Evolutionary conservation across 2,329 filamentous ascomycete species (phyloP), one percentile per base, ranked within the genome.

Genomic region (Aspergillus piperis): DNA sequence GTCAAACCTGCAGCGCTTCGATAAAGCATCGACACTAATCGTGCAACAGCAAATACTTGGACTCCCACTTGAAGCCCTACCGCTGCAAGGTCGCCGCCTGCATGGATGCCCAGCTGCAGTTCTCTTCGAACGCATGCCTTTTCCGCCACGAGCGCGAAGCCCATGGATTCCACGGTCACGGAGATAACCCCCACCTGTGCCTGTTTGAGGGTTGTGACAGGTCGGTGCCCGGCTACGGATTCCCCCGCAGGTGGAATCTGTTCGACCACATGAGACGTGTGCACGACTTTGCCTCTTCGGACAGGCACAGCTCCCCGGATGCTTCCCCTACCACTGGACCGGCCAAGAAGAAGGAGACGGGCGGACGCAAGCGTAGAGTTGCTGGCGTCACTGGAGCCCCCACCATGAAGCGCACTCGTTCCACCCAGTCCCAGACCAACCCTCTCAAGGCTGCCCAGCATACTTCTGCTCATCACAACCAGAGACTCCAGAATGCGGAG

Each of bases 181-280:
- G 93, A 63, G 90, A 94, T 71, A 94, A 96, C 78, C 93, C 94
- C 13, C 93, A 94, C 75, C 86, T 95, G 54, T 98, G 94, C 85
- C 86, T 88, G 61, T 95, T 94, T 77, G 84, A 89, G 27, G 92
- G 91, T 63, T 98, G 94, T 72, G 92, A 97, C 72, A 89, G 94
- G 65, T 88, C 91, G 60, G 82, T 89, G 36, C 82, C 86, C 23
- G 92, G 92, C 69, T 92, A 94, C 75, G 94, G 94, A 69, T 98
- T 98, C 73, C 94, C 93, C 39, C 89, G 94, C 70, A 89, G 93
- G 70, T 98, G 95, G 91, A 98, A 98, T 79, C 85, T 96, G 57
- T 88, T 90, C 77, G 94, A 98, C 79, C 94, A 98, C 83, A 97
- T 97, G 93, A 91, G 92, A 80, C 89, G 94, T 64, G 93, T 97